A percentile compares a stretch with the other conserved stretches of the same genome.
phyloP scores from a whole-genome alignment of 129 eudicot genomes.

The Lactuca saligna region DNA sequence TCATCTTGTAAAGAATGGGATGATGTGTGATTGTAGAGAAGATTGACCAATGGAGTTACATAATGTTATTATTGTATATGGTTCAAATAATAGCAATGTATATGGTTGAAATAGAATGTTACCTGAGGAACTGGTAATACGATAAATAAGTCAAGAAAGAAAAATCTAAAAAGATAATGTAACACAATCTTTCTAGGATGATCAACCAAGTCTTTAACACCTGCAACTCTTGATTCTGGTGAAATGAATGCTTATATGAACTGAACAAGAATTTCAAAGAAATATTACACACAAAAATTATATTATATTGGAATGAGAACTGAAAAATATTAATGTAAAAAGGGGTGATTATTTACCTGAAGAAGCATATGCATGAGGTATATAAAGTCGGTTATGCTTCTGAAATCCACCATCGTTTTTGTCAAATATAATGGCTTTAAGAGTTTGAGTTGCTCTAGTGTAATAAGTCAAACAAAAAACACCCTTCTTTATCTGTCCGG shows the following conservation, averaged over 20 bases:
- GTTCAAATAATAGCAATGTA: no score
- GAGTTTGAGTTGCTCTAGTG: no score
- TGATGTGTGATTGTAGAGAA: constrained; percentile 56
- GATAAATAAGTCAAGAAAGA: constrained; percentile 62
- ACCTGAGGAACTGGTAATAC: constrained; percentile 91
- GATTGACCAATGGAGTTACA: constrained; percentile 44
- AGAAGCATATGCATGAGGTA: constrained; percentile 74
- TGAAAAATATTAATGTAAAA: neutral
- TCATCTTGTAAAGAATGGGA: constrained; percentile 48
- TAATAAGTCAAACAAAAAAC: no score
- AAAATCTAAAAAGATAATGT: constrained; percentile 62
- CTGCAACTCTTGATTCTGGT: constrained; percentile 80
- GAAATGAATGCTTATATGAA: constrained; percentile 71
- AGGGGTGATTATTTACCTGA: constrained; percentile 52
- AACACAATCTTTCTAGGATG: constrained; percentile 64
- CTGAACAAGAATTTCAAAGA: constrained; percentile 30
- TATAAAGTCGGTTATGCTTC: constrained; percentile 76
- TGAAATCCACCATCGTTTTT: constrained; percentile 48
- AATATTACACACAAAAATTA: constrained; percentile 1
- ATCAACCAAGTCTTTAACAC: constrained; percentile 84
- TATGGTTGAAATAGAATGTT: constrained; percentile 15
- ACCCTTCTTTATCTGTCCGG: no score
- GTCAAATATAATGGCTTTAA: constrained; percentile 26
- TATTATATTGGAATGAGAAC: no score
- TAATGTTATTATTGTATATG: no score